These are phyloP conservation scores for Coemansia sp. DNA, from an alignment of 192 early-diverging fungal genomes.

Conservation along the genomic window DNA sequence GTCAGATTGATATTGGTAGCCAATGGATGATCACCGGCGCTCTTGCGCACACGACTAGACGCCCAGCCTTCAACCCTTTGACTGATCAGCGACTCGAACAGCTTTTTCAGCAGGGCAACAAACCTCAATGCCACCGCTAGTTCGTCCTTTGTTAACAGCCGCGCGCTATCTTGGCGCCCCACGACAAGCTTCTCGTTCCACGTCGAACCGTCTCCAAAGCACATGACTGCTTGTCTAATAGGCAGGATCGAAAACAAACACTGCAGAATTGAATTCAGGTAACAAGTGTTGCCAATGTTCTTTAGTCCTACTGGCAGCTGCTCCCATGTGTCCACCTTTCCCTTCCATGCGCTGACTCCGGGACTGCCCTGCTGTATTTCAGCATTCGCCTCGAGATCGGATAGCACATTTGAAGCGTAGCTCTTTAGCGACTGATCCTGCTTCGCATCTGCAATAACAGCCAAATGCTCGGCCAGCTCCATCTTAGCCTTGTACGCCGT, in stretches of 20 bases:
- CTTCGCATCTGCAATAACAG: slow-evolving; percentile 21
- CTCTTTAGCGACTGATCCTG: slow-evolving; percentile 18
- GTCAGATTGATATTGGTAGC: slow-evolving; percentile 8
- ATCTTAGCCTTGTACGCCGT: slow-evolving; percentile 31
- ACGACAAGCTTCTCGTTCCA: slow-evolving; percentile 43
- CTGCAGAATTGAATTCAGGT: slow-evolving; percentile 82
- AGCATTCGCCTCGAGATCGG: slow-evolving; percentile 10
- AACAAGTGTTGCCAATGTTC: slow-evolving; percentile 89
- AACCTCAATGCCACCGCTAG: slow-evolving; percentile 36
- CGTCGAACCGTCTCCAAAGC: slow-evolving; percentile 31
- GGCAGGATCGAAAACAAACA: slow-evolving; percentile 68
- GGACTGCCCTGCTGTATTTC: slow-evolving; percentile 7
- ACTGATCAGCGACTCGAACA: slow-evolving; percentile 54
- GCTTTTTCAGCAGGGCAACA: slow-evolving; percentile 52
- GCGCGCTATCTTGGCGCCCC: slow-evolving; percentile 41
- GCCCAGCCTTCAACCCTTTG: slow-evolving; percentile 31
- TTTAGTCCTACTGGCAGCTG: slow-evolving; percentile 68
- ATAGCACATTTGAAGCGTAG: slow-evolving; percentile 28
- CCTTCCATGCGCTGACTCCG: slow-evolving; percentile 11
- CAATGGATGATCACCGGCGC: slow-evolving; percentile 41
- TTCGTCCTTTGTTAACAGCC: slow-evolving; percentile 17
- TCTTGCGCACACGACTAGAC: slow-evolving; percentile 25
- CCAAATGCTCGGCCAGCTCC: slow-evolving; percentile 30
- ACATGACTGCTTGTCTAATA: slow-evolving; percentile 62
- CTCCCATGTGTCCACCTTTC: slow-evolving; percentile 26